Evolutionary conservation across 805 yeast genomes (phyloP).

Genomic region (Torulaspora delbrueckii): DNA sequence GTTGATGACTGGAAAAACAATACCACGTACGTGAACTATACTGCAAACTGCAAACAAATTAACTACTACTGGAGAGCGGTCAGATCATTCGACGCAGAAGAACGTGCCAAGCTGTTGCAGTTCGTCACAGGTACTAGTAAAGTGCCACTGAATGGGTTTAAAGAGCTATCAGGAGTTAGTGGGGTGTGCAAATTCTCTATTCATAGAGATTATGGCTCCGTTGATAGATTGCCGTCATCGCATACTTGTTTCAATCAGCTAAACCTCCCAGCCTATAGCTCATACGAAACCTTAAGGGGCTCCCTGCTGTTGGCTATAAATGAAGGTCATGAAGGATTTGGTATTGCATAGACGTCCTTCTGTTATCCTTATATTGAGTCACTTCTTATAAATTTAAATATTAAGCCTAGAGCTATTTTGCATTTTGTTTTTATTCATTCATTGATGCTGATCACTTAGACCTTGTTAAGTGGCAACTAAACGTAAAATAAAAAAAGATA

Average conservation of each 20-base stretch:
- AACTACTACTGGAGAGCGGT: slow-evolving; percentile 99
- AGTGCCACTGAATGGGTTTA: slow-evolving; percentile 92
- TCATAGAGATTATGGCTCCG: slow-evolving; percentile 81
- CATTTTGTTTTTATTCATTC: neutral
- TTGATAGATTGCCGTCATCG: slow-evolving; percentile 86
- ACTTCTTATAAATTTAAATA: neutral
- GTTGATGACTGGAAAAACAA: slow-evolving; percentile 94
- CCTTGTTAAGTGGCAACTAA: too few relatives aligned
- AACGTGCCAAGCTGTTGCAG: slow-evolving; percentile 87
- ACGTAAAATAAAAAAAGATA: too few relatives aligned
- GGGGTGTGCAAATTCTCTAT: slow-evolving; percentile 84
- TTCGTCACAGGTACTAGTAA: slow-evolving; percentile 97
- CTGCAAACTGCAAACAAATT: slow-evolving; percentile 76
- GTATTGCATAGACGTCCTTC: slow-evolving; percentile 36
- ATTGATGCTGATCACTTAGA: too few relatives aligned
- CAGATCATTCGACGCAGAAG: slow-evolving; percentile 87
- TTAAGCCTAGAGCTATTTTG: neutral
- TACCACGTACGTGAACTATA: slow-evolving; percentile 74
- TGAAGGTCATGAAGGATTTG: slow-evolving; percentile 96
- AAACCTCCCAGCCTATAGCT: slow-evolving; percentile 87
- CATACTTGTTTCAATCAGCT: slow-evolving; percentile 97
- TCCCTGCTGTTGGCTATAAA: slow-evolving; percentile 78
- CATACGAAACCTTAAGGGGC: slow-evolving; percentile 79
- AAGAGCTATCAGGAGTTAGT: slow-evolving; percentile 79
- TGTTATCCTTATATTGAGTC: too few relatives aligned